A percentile compares a stretch with the other conserved stretches of the same genome.
These are phyloP conservation scores for Fomitopsis serialis DNA, from an alignment of 768 basidiomycete species.

Conservation along the genomic window DNA sequence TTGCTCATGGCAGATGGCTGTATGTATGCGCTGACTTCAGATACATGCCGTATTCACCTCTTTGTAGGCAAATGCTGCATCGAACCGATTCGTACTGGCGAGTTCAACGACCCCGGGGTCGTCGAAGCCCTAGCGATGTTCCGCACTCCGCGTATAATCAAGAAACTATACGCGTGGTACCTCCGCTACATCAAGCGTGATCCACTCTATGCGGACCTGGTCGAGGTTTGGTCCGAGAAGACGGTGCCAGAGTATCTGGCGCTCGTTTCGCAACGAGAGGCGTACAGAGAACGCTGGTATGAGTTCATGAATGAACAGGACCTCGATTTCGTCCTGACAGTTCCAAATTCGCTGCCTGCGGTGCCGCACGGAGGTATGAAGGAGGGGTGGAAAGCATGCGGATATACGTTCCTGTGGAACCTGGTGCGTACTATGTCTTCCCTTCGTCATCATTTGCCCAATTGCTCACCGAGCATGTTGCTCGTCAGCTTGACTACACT, in stretches of 20 bases:
- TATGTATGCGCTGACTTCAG: slow-evolving; percentile 2
- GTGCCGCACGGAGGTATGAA: slow-evolving; percentile 31
- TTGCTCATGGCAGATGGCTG: slow-evolving; percentile 22
- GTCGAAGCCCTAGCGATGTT: slow-evolving; percentile 15
- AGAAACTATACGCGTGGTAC: slow-evolving; percentile 23
- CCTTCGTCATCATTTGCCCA: background rate
- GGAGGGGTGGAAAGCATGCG: slow-evolving; percentile 27
- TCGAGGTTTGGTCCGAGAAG: slow-evolving; percentile 21
- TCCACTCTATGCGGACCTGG: slow-evolving; percentile 17
- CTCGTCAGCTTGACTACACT: too few relatives aligned
- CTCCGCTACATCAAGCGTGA: slow-evolving; percentile 18
- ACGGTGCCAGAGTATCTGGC: slow-evolving; percentile 21
- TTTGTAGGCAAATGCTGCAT: slow-evolving; percentile 13
- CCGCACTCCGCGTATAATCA: slow-evolving; percentile 19
- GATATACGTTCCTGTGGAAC: slow-evolving; percentile 38
- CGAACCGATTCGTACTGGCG: slow-evolving; percentile 18
- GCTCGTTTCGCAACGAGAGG: slow-evolving; percentile 24
- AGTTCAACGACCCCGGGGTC: slow-evolving; percentile 21
- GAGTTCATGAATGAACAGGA: slow-evolving; percentile 18
- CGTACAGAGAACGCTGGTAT: slow-evolving; percentile 22
- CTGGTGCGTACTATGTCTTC: slow-evolving; percentile 30
- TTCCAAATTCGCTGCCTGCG: slow-evolving; percentile 34
- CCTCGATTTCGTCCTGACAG: slow-evolving; percentile 36
- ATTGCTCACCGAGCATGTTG: slow-evolving; percentile 40
- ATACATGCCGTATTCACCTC: background rate